phyloP scores from a whole-genome alignment of 2,329 filamentous ascomycete species.

The Aspergillus jensenii region DNA sequence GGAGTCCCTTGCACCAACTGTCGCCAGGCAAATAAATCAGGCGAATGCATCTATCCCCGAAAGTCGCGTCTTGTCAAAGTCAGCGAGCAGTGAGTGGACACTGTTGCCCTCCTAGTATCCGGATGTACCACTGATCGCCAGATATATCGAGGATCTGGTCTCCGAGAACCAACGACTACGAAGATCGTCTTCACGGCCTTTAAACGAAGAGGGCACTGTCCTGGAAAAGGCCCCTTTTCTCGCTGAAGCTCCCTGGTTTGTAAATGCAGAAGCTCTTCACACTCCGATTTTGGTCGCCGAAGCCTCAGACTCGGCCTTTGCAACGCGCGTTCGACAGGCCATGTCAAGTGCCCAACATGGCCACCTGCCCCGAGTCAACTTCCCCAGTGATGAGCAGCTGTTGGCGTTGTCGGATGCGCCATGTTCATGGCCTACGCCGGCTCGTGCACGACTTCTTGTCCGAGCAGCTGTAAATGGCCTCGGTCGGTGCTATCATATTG shows the following conservation, averaged over 20 bases:
- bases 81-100: not conserved
- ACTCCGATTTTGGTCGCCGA: not conserved
- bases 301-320: constrained; percentile 1
- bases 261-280: not conserved
- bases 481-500: not conserved
- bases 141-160: not conserved
- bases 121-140: not conserved
- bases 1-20: not conserved
- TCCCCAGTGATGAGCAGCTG: not conserved
- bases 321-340: not conserved
- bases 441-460: not conserved
- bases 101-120: rapidly evolving
- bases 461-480: not conserved
- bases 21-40: not conserved
- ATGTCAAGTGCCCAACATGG: not conserved
- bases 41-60: not conserved
- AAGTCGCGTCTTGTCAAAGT: not conserved
- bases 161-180: not conserved
- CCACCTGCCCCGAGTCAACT: not conserved
- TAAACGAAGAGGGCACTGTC: not conserved
- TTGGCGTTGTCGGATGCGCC: not conserved
- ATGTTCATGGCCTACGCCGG: not conserved
- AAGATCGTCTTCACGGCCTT: not conserved
- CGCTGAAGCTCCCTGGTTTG: not conserved
- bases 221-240: not conserved